phyloP scores from a whole-genome alignment of 2,329 filamentous ascomycete genomes.

The Alternaria sp. region DNA sequence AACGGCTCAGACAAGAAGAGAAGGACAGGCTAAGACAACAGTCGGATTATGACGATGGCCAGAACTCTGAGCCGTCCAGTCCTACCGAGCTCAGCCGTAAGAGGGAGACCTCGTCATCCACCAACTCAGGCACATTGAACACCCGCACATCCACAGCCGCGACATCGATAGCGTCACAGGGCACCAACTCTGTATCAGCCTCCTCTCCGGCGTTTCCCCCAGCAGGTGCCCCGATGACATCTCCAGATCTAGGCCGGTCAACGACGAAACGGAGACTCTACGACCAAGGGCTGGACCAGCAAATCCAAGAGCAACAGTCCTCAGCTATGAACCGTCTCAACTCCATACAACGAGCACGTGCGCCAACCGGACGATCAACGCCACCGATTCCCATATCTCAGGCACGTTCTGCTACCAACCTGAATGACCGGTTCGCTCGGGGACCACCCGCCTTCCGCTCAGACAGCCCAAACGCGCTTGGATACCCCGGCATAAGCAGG shows the following conservation, averaged over 20 bases:
- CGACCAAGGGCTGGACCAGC: conserved; percentile 79
- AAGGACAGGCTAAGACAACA: conserved; percentile 51
- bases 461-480: conserved; percentile 56
- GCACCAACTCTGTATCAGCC: conserved; percentile 44
- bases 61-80: conserved; percentile 55
- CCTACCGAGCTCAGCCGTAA: conserved; percentile 71
- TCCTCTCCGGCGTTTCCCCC: conserved; percentile 37
- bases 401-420: conserved; percentile 55
- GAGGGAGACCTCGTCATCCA: conserved; percentile 84
- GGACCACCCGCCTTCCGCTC: conserved; percentile 49
- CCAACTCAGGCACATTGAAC: conserved; percentile 72
- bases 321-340: conserved; percentile 81
- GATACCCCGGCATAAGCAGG: conserved; percentile 41
- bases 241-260: conserved; percentile 63
- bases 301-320: conserved; percentile 79
- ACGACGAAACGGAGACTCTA: conserved; percentile 80
- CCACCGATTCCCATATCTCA: conserved; percentile 51
- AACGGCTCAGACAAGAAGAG: conserved; percentile 69
- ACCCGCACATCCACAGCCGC: conserved; percentile 81
- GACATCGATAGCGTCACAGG: conserved; percentile 84
- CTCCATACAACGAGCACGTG: conserved; percentile 69
- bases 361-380: conserved; percentile 58
- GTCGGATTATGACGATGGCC: conserved; percentile 46
- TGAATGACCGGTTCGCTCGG: conserved; percentile 54
- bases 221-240: conserved; percentile 32